Percentiles rank a stretch among this genome's conserved stretches.
Conservation (phyloP, 345 rosid genomes). For the Dovyalis caffra region DNA sequence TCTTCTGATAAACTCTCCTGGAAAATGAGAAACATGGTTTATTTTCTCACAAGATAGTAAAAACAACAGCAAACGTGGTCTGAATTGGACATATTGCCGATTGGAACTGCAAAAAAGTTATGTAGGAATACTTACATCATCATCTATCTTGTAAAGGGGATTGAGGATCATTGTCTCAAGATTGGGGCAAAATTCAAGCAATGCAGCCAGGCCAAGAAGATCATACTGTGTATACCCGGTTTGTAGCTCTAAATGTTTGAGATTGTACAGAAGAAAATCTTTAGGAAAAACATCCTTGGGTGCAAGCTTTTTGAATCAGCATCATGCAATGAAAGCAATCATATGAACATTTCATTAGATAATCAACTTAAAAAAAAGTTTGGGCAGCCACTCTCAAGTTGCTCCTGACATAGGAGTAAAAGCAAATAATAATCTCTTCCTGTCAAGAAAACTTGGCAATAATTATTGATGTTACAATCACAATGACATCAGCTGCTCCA, state of each 20-base stretch:
- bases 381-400: background rate
- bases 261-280: conserved; percentile 7
- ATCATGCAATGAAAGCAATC: background rate
- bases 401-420: background rate
- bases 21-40: background rate
- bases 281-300: background rate
- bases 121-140: conserved; percentile 5
- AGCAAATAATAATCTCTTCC: too few relatives aligned
- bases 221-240: conserved; percentile 9
- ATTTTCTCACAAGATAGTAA: background rate
- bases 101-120: background rate
- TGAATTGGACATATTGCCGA: background rate
- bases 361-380: background rate
- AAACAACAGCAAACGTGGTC: background rate
- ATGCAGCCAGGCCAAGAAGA: conserved; percentile 11
- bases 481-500: background rate
- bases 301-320: background rate
- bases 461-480: background rate
- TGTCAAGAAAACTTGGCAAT: background rate
- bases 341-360: background rate
- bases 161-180: conserved; percentile 14
- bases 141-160: conserved; percentile 3
- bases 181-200: conserved; percentile 11
- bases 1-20: conserved; percentile 9
- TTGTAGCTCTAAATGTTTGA: conserved; percentile 16